A percentile compares a stretch with the other conserved stretches of the same genome.
These are phyloP conservation scores for Athelia sp. DNA, from an alignment of 1,284 basidiomycete species.

Conservation along the genomic window DNA sequence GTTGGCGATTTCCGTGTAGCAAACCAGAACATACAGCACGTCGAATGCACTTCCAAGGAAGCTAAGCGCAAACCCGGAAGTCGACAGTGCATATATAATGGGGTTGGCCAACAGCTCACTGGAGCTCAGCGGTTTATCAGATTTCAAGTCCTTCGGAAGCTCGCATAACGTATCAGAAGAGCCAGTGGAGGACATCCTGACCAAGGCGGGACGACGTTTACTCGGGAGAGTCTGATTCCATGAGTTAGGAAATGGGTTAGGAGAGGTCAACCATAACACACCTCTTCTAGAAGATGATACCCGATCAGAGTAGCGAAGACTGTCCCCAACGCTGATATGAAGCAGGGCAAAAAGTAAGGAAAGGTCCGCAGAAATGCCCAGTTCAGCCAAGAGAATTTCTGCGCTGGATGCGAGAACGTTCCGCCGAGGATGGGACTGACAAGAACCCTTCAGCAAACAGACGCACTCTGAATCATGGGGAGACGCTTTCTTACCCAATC, in stretches of 20 bases:
- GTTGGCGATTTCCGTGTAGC: conserved; percentile 49
- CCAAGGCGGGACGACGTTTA: conserved; percentile 18
- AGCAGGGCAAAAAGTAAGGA: conserved; percentile 60
- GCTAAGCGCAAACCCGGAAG: conserved; percentile 52
- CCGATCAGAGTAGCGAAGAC: conserved; percentile 38
- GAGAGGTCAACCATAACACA: conserved; percentile 18
- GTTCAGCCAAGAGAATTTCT: conserved; percentile 46
- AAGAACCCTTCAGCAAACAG: conserved; percentile 1
- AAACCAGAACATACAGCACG: conserved; percentile 64
- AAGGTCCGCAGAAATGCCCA: conserved; percentile 38
- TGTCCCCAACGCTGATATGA: conserved; percentile 36
- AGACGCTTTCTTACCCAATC: conserved; percentile 46
- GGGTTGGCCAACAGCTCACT: conserved; percentile 41
- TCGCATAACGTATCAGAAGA: conserved; percentile 6
- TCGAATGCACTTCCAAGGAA: conserved; percentile 60
- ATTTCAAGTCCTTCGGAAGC: conserved; percentile 3
- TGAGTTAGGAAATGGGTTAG: conserved; percentile 6
- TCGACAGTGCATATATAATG: conserved; percentile 45
- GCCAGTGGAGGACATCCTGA: conserved; percentile 11
- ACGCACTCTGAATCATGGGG: background rate
- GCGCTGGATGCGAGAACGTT: conserved; percentile 51
- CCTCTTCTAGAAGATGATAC: conserved; percentile 52
- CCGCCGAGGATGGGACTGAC: conserved; percentile 61
- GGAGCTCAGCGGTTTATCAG: conserved; percentile 22
- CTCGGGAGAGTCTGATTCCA: conserved; percentile 36